Conservation (phyloP, 2,329 filamentous ascomycete species). For the Xylaria sp. region DNA sequence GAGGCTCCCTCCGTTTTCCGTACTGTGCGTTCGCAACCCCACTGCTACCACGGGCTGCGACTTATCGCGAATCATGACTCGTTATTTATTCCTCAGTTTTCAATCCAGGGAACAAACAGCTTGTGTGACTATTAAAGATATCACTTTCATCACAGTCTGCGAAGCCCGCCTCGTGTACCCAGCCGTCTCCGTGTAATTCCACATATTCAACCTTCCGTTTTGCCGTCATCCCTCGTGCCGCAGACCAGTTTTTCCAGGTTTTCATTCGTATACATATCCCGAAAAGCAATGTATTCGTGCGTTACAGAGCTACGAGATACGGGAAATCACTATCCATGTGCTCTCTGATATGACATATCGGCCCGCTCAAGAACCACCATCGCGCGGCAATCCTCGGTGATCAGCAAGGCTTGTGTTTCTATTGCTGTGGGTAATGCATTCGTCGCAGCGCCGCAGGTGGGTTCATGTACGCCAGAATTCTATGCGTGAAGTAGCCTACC, state of each 20-base stretch:
- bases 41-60: no score
- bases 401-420: slow-evolving; percentile 34
- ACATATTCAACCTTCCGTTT: slow-evolving; percentile 33
- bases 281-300: slow-evolving; percentile 11
- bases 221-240: slow-evolving; percentile 30
- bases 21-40: slow-evolving; percentile 30
- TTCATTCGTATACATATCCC: slow-evolving; percentile 10
- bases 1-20: slow-evolving; percentile 34
- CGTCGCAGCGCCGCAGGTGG: slow-evolving; percentile 28
- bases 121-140: slow-evolving; percentile 38
- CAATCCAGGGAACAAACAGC: slow-evolving; percentile 37
- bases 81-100: slow-evolving; percentile 17
- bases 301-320: slow-evolving; percentile 13
- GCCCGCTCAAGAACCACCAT: slow-evolving; percentile 30
- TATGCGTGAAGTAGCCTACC: slow-evolving; percentile 42
- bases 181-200: slow-evolving; percentile 31
- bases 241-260: slow-evolving; percentile 14
- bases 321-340: slow-evolving; percentile 16
- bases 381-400: slow-evolving; percentile 28
- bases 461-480: slow-evolving; percentile 14
- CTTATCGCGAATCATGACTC: slow-evolving; percentile 31
- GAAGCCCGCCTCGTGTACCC: slow-evolving; percentile 39
- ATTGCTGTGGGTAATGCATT: slow-evolving; percentile 34
- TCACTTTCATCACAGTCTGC: slow-evolving; percentile 17
- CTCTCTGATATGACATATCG: slow-evolving; percentile 27